These are phyloP conservation scores for Colletotrichum phormii DNA, from an alignment of 2,329 filamentous ascomycete species.

Conservation along the genomic window DNA sequence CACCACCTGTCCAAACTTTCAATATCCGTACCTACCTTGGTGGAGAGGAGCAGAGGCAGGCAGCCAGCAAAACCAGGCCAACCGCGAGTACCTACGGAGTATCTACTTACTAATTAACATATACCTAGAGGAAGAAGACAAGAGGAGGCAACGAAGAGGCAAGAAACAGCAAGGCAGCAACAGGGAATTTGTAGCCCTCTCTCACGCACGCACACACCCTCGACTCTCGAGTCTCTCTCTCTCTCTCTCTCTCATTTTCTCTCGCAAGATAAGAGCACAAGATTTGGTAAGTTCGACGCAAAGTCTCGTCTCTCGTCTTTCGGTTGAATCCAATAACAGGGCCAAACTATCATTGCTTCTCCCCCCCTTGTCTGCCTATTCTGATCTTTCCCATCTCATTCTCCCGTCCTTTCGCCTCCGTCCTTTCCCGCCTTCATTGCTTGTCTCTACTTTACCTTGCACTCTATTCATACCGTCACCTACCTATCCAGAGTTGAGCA, in stretches of 20 bases:
- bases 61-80: neutral
- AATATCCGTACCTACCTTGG: neutral
- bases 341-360: neutral
- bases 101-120: no score
- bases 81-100: no score
- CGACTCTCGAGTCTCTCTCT: no score
- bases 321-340: neutral
- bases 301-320: neutral
- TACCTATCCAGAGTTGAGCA: neutral
- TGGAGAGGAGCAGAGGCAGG: neutral
- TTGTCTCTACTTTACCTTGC: neutral
- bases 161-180: neutral
- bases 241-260: no score
- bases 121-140: no score
- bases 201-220: neutral
- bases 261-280: neutral
- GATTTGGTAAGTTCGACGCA: constrained; percentile 5
- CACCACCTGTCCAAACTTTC: neutral
- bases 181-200: neutral
- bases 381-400: constrained; percentile 1
- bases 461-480: neutral
- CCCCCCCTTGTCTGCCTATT: constrained; percentile 1
- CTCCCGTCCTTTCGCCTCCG: neutral
- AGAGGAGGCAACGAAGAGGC: neutral
- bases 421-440: neutral